These are phyloP conservation scores for Epichloe sibirici DNA, from an alignment of 2,329 filamentous ascomycete species.

Conservation along the genomic window DNA sequence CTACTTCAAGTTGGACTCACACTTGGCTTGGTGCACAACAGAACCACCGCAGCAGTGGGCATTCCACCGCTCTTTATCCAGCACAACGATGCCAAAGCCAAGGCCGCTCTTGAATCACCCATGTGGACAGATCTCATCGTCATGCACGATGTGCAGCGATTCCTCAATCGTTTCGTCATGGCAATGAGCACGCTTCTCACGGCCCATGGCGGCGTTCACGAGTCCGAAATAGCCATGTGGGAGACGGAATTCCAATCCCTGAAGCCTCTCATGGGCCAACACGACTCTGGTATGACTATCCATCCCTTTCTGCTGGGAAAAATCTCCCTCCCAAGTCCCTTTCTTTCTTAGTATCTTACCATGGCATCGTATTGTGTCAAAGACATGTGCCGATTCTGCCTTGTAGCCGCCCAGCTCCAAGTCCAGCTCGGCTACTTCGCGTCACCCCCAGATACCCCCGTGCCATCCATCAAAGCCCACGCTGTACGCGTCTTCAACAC, in stretches of 20 bases:
- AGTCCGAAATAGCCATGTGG: conserved; percentile 33
- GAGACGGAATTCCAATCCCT: conserved; percentile 41
- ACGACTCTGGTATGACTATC: conserved; percentile 29
- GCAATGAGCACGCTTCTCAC: conserved; percentile 36
- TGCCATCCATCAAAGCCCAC: conserved; percentile 28
- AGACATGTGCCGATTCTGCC: conserved; percentile 37
- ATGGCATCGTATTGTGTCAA: neutral
- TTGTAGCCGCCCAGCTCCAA: conserved; percentile 38
- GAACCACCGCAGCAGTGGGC: conserved; percentile 30
- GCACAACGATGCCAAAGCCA: conserved; percentile 33
- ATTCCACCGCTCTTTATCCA: conserved; percentile 38
- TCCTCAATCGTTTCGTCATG: conserved; percentile 35
- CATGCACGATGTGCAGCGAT: conserved; percentile 37
- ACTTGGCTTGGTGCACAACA: conserved; percentile 5
- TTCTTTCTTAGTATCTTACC: too few relatives aligned
- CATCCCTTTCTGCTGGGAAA: too few relatives aligned
- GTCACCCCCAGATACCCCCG: conserved; percentile 22
- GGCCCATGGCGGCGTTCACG: conserved; percentile 32
- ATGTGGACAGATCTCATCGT: conserved; percentile 31
- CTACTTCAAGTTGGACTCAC: conserved; percentile 8
- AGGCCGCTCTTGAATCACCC: conserved; percentile 24
- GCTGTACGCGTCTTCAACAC: conserved; percentile 36
- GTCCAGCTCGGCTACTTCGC: conserved; percentile 42
- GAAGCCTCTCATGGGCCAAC: conserved; percentile 30
- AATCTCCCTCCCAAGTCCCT: too few relatives aligned